These are phyloP conservation scores for Alternaria conjuncta DNA, from an alignment of 2,329 filamentous ascomycete genomes.

Conservation along the genomic window DNA sequence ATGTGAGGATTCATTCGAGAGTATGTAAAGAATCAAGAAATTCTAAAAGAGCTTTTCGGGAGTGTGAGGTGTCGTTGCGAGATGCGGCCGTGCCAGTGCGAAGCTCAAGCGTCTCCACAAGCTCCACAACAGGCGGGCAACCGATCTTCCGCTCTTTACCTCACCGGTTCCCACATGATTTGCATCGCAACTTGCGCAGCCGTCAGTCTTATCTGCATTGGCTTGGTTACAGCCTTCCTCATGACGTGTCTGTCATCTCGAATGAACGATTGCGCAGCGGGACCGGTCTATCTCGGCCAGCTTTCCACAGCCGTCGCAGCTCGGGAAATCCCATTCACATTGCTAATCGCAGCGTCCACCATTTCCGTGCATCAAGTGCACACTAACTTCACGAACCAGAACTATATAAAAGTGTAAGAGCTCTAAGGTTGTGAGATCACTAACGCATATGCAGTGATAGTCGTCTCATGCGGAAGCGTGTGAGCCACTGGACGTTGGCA, in stretches of 20 bases:
- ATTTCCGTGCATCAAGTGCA: not conserved
- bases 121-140: not conserved
- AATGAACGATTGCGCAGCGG: not conserved
- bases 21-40: constrained; percentile 19
- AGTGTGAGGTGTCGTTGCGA: not conserved
- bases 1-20: constrained; percentile 34
- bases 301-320: not conserved
- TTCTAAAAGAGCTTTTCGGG: not conserved
- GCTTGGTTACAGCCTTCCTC: not conserved
- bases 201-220: not conserved
- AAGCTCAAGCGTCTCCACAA: constrained; percentile 7
- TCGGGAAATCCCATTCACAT: not conserved
- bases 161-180: not conserved
- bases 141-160: not conserved
- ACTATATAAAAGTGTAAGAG: not conserved
- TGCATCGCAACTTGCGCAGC: not conserved
- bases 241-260: not conserved
- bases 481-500: not conserved
- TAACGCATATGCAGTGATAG: not conserved
- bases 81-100: not conserved
- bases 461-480: not conserved
- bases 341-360: not conserved
- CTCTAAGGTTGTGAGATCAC: not conserved
- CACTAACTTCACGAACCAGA: not conserved
- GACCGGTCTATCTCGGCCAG: not conserved